phyloP scores from a whole-genome alignment of 129 eudicot genomes.

The Calendula officinalis region DNA sequence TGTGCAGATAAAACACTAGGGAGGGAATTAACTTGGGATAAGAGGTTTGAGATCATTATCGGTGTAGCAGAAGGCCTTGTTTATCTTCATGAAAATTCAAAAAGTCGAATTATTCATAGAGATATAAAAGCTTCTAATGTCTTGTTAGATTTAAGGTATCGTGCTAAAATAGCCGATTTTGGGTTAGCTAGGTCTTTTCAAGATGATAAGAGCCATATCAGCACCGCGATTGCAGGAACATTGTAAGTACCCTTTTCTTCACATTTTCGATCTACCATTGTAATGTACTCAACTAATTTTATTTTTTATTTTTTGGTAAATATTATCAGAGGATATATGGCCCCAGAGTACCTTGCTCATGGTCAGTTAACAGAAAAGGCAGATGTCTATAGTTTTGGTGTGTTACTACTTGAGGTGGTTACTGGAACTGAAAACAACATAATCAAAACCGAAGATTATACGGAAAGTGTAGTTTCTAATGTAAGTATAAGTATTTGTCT shows the following conservation, averaged over 20 bases:
- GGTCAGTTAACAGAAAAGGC: conserved; percentile 76
- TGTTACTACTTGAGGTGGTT: conserved; percentile 61
- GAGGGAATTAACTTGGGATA: conserved; percentile 67
- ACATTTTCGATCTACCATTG: background rate
- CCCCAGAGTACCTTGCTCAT: conserved; percentile 79
- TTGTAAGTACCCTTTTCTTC: conserved; percentile 39
- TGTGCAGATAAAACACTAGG: conserved; percentile 57
- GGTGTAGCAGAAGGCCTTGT: conserved; percentile 78
- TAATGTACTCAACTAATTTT: background rate
- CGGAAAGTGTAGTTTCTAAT: conserved; percentile 51
- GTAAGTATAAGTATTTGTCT: conserved; percentile 39
- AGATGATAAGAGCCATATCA: conserved; percentile 75
- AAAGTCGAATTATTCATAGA: conserved; percentile 60
- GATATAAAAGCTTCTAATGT: conserved; percentile 81
- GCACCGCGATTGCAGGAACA: conserved; percentile 88
- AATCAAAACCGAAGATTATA: conserved; percentile 45
- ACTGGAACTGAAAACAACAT: conserved; percentile 63
- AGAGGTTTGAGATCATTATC: conserved; percentile 56
- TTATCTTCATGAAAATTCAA: conserved; percentile 80
- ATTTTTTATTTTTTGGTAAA: background rate
- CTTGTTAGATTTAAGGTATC: conserved; percentile 60
- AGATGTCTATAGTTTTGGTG: conserved; percentile 77
- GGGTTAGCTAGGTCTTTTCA: conserved; percentile 88
- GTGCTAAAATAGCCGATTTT: conserved; percentile 83
- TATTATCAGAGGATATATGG: conserved; percentile 59